Evolutionary conservation across 805 yeast species (phyloP), one percentile per base, ranked within the genome.

Genomic region (Isabelozyma gotoi): DNA sequence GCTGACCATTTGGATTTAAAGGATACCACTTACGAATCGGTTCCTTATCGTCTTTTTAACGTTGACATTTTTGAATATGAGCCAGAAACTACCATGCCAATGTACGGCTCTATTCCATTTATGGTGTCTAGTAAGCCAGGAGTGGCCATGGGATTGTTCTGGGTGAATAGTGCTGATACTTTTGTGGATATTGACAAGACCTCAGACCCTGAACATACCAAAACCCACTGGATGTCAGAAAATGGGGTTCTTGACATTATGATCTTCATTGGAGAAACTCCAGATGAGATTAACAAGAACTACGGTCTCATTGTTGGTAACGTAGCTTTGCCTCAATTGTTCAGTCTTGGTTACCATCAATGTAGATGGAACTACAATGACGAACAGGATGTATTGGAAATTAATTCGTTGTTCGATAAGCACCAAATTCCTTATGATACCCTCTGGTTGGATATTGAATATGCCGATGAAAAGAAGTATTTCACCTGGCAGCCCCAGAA

Each of bases 361-460:
- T 92, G 97, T 59, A 78, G 98, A 57, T 94, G 99, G 99, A 94
- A 94, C 62, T 94, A 94, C 67, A 88, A 88, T 59, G 91, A 86
- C 53, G 91, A 88, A 57, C 74, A 74, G 8, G 99, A 94, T 63
- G 92, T 94, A 1, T 63, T 89, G n/a, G 80, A 74, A 6, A 85
- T 94, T 11, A 77, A 78, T 50, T 60, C 72, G 2, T 74, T 80
- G 43, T 84, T 94, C 76, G 98, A 92, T 61, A 71, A 76, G 46
- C 60, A 79, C 53, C 77, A 72, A 36, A 81, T 94, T 45, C 97
- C 98, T 2, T 87, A 83, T 59, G 99, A 94, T 61, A 81, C 85
- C 11, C 85, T 94, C 40, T 94, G 99, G 99, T 75, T 94, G 33
- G 98, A 94, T 63, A 79, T 94, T 38, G 99, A 92, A 59, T 94